These are phyloP conservation scores for Saccharata proteae DNA, from an alignment of 2,329 filamentous ascomycete genomes.

Conservation along the genomic window DNA sequence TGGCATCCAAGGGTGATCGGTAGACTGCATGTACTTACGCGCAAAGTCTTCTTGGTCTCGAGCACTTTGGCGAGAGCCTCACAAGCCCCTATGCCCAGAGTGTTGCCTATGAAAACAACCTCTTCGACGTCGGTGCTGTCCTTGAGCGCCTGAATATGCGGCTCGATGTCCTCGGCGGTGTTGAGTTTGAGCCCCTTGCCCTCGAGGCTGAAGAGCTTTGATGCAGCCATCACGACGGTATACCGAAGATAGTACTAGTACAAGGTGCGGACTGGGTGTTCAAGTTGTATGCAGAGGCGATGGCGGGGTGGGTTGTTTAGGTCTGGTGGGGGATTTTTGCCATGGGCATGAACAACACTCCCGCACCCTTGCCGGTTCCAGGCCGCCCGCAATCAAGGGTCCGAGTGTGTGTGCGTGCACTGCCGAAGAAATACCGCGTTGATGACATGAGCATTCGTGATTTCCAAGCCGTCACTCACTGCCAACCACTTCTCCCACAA, in stretches of 20 bases:
- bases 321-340: neutral
- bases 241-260: no score
- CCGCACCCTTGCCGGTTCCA: no score
- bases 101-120: conserved; percentile 80
- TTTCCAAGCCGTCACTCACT: conserved; percentile 3
- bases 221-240: conserved; percentile 38
- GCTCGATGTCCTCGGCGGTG: conserved; percentile 72
- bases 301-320: neutral
- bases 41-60: conserved; percentile 69
- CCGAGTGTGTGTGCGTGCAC: no score
- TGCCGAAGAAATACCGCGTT: no score
- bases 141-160: conserved; percentile 65
- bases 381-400: no score
- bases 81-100: conserved; percentile 78
- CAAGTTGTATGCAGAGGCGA: no score
- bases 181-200: conserved; percentile 88
- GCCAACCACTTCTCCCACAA: neutral
- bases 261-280: no score
- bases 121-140: conserved; percentile 68
- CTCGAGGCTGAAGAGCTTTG: conserved; percentile 76
- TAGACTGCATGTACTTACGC: conserved; percentile 46
- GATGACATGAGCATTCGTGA: conserved; percentile 8
- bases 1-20: no score
- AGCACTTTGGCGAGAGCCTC: conserved; percentile 75
- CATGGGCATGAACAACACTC: conserved; percentile 1